These are phyloP conservation scores for Penicillium palitans DNA, from an alignment of 2,329 filamentous ascomycete genomes.

Conservation along the genomic window DNA sequence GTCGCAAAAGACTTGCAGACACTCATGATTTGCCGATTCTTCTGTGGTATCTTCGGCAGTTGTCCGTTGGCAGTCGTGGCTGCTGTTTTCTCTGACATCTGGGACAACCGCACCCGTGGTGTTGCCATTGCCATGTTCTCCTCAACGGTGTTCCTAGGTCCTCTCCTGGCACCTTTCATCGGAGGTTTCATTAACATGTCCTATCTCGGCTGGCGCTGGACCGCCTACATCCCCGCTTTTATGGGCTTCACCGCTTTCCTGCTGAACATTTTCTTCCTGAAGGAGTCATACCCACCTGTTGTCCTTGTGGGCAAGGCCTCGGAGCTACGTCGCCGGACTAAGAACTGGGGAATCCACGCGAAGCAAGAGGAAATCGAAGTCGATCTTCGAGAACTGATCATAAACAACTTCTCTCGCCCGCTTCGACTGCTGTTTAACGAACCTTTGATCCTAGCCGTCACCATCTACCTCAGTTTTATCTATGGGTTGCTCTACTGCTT, in stretches of 20 bases:
- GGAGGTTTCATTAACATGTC: slow-evolving; percentile 54
- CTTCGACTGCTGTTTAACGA: slow-evolving; percentile 48
- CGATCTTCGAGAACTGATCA: slow-evolving; percentile 50
- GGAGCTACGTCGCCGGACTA: slow-evolving; percentile 54
- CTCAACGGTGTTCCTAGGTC: slow-evolving; percentile 54
- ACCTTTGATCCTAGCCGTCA: slow-evolving; percentile 45
- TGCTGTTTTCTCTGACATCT: slow-evolving; percentile 51
- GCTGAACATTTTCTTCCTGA: slow-evolving; percentile 54
- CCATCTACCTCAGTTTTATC: slow-evolving; percentile 43
- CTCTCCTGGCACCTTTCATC: slow-evolving; percentile 55
- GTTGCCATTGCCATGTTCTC: slow-evolving; percentile 51
- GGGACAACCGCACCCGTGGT: slow-evolving; percentile 43
- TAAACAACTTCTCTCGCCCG: slow-evolving; percentile 54
- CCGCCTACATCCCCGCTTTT: slow-evolving; percentile 55
- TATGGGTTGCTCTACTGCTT: slow-evolving; percentile 40
- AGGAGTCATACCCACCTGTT: slow-evolving; percentile 60
- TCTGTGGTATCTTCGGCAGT: slow-evolving; percentile 47
- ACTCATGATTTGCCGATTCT: slow-evolving; percentile 45
- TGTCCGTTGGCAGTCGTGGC: slow-evolving; percentile 47
- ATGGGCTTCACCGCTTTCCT: slow-evolving; percentile 56
- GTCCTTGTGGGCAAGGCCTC: slow-evolving; percentile 55
- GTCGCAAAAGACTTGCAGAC: slow-evolving; percentile 39
- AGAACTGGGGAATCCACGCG: slow-evolving; percentile 61
- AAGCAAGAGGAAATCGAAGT: slow-evolving; percentile 56
- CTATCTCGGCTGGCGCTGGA: slow-evolving; percentile 58